Evolutionary conservation across 345 rosid genomes (phyloP).

Genomic region (Gossypium anomalum): DNA sequence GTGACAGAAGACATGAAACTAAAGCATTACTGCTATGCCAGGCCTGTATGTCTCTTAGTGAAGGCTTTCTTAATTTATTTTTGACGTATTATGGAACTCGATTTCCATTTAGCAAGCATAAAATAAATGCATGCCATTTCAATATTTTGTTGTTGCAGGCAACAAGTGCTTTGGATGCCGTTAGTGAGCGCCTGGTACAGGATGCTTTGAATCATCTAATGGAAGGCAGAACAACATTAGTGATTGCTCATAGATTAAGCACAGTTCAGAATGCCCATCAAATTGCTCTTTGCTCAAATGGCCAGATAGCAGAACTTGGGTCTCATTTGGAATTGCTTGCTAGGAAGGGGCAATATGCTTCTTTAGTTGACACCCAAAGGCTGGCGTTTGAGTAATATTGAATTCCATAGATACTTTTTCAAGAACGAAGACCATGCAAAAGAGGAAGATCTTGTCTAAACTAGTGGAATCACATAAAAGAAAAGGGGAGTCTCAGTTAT

Average conservation of each 20-base stretch:
- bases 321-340: conserved; percentile 68
- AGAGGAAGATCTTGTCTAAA: conserved; percentile 6
- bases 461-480: not conserved
- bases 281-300: conserved; percentile 76
- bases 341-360: conserved; percentile 72
- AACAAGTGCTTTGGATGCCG: conserved; percentile 89
- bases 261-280: conserved; percentile 87
- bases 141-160: conserved; percentile 42
- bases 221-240: conserved; percentile 85
- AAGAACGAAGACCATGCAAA: not conserved
- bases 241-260: conserved; percentile 89
- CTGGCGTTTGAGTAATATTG: conserved; percentile 69
- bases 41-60: not conserved
- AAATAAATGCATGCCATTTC: not conserved
- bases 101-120: not conserved
- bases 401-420: not conserved
- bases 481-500: not conserved
- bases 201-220: conserved; percentile 74
- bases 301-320: conserved; percentile 74
- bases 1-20: not conserved
- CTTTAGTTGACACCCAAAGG: conserved; percentile 81
- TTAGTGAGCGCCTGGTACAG: conserved; percentile 85
- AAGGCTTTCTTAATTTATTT: not conserved
- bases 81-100: not conserved
- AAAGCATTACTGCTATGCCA: not conserved